These are phyloP conservation scores for Mycena maculata DNA, from an alignment of 768 basidiomycete species.

Conservation along the genomic window DNA sequence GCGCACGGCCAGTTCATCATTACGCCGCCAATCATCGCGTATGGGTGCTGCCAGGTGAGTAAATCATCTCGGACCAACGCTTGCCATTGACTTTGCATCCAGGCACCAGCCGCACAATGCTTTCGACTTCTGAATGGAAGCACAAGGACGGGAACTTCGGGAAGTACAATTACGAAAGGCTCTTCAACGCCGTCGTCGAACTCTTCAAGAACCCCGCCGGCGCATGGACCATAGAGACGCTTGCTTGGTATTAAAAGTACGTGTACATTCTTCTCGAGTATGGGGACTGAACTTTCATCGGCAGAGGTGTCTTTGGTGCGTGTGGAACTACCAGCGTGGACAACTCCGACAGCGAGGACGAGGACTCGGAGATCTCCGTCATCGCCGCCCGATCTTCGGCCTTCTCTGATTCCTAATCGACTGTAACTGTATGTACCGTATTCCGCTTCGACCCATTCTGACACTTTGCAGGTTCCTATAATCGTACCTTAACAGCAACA, in stretches of 20 bases:
- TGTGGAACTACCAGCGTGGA: too few species aligned
- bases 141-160: slow-evolving; percentile 5
- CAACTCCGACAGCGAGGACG: background rate
- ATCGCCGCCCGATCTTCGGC: too few species aligned
- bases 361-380: too few species aligned
- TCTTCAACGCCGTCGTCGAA: background rate
- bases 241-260: background rate
- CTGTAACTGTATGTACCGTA: too few species aligned
- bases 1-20: background rate
- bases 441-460: too few species aligned
- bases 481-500: too few species aligned
- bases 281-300: background rate
- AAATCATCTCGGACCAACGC: background rate
- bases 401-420: too few species aligned
- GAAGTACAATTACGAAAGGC: background rate
- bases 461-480: too few species aligned
- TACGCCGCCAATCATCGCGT: background rate
- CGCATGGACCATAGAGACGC: background rate
- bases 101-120: background rate
- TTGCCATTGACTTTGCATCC: background rate
- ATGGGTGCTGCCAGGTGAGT: background rate
- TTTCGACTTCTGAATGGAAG: background rate
- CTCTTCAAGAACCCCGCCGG: background rate
- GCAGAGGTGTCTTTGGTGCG: background rate
- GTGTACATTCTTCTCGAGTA: background rate